phyloP scores from a whole-genome alignment of 495 filamentous ascomycete species.

The Halenospora varia region DNA sequence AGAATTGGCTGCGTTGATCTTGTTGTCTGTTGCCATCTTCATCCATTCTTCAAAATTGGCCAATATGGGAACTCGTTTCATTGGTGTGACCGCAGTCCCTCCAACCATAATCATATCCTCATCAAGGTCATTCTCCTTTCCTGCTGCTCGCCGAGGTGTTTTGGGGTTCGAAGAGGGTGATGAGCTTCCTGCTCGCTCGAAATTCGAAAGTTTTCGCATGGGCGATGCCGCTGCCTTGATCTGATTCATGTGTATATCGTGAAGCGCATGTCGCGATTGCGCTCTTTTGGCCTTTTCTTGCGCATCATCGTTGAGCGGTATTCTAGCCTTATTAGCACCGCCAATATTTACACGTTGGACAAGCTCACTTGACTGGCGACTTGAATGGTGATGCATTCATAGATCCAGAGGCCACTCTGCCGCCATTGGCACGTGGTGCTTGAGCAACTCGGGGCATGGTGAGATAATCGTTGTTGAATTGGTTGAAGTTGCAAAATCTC shows the following conservation, averaged over 20 bases:
- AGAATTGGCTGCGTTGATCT: slow-evolving; percentile 98
- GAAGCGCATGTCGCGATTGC: slow-evolving; percentile 81
- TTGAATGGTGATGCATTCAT: slow-evolving; percentile 54
- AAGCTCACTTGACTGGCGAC: slow-evolving; percentile 55
- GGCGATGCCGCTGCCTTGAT: slow-evolving; percentile 89
- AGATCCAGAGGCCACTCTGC: slow-evolving; percentile 47
- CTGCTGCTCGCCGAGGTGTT: slow-evolving; percentile 44
- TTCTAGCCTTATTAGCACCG: slow-evolving; percentile 35
- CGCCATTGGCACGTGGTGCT: slow-evolving; percentile 42
- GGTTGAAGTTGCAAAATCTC: neutral
- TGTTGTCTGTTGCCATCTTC: slow-evolving; percentile 99
- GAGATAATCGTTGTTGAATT: slow-evolving; percentile 14
- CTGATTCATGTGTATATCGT: slow-evolving; percentile 88
- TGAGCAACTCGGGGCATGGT: slow-evolving; percentile 75
- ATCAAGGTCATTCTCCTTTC: slow-evolving; percentile 58
- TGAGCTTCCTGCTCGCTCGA: slow-evolving; percentile 57
- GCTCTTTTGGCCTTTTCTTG: slow-evolving; percentile 85
- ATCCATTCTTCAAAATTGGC: slow-evolving; percentile 99
- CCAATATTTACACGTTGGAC: slow-evolving; percentile 5
- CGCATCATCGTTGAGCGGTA: slow-evolving; percentile 94
- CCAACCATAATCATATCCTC: slow-evolving; percentile 56
- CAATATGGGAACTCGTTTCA: slow-evolving; percentile 92
- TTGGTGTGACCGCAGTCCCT: slow-evolving; percentile 76
- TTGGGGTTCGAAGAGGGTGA: slow-evolving; percentile 57
- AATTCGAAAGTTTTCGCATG: slow-evolving; percentile 62